Evolutionary conservation across 352 stramenopile species (phyloP), one percentile per base, ranked within the genome.

Genomic region (Pythium vanterpoolii): DNA sequence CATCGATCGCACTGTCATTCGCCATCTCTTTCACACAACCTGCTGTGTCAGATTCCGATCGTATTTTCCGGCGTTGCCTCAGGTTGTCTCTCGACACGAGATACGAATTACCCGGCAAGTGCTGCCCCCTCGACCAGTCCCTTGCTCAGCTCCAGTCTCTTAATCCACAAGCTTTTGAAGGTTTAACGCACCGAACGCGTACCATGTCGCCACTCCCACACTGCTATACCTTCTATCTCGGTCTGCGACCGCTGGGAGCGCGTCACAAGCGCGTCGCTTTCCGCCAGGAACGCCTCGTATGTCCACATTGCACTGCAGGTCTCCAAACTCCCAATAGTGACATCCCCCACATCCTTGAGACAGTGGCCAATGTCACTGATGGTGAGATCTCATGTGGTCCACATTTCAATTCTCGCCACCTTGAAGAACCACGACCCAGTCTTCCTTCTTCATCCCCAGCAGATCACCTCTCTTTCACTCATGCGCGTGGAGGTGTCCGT

Each of bases 141-240:
- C 30, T 36, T 5, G 16, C 36, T 30, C 46, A 13, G 31, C 27
- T 33, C 3, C 39, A 31, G n/a, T 48, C 34, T 24, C 21, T 1
- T 2, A 42, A 42, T n/a, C n/a, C n/a, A 23, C 0, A 19, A 16
- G 13, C 34, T 9, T 18, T 23, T 21, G 14, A 42, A 13, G 34
- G 27, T 4, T 6, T 7, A 27, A 56, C 73, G 40, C 28, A 87
- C 82, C 62, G 66, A 57, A 70, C 74, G 64, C n/a, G 56, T 64
- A 4, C 84, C 82, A 28, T 76, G 69, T 19, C 71, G 55, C 79
- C 81, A 93, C 46, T 87, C 63, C 83, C 81, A 93, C 53, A 68
- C 68, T 5, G 62, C 69, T 8, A 64, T 53, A 4, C 19, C 23
- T 1, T 53, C 46, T 27, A 5, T 43, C 19, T 28, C 34, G 24